Percentiles rank a stretch among this genome's conserved stretches.
These are phyloP conservation scores for Talaromyces sp. DNA, from an alignment of 2,329 filamentous ascomycete genomes.

Conservation along the genomic window DNA sequence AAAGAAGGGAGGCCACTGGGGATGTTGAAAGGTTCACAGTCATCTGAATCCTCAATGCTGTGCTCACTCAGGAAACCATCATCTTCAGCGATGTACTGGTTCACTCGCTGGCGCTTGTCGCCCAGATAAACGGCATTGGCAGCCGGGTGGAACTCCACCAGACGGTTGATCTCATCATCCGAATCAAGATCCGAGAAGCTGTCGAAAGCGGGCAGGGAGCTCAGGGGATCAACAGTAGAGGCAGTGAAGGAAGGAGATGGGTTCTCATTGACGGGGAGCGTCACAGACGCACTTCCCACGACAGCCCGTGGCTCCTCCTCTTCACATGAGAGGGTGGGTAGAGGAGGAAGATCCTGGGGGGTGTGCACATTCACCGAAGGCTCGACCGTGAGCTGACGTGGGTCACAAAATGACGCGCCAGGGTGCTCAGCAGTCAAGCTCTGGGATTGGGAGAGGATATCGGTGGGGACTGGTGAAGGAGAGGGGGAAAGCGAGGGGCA, in stretches of 20 bases:
- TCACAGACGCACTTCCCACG: slow-evolving; percentile 39
- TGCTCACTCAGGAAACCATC: slow-evolving; percentile 76
- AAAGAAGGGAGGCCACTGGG: slow-evolving; percentile 65
- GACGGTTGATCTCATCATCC: slow-evolving; percentile 80
- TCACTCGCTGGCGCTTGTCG: slow-evolving; percentile 72
- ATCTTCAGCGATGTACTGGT: slow-evolving; percentile 72
- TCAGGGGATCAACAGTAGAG: slow-evolving; percentile 52
- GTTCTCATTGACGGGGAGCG: slow-evolving; percentile 41
- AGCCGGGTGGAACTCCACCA: slow-evolving; percentile 68
- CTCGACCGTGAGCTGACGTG: slow-evolving; percentile 79
- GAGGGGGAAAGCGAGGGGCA: slow-evolving; percentile 88
- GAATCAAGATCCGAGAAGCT: slow-evolving; percentile 88
- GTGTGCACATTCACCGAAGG: slow-evolving; percentile 49
- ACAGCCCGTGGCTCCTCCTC: slow-evolving; percentile 43
- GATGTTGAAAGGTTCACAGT: slow-evolving; percentile 65
- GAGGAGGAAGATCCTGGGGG: slow-evolving; percentile 65
- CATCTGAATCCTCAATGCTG: slow-evolving; percentile 75
- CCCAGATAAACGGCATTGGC: slow-evolving; percentile 63
- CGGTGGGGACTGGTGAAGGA: slow-evolving; percentile 71
- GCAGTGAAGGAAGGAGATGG: slow-evolving; percentile 43
- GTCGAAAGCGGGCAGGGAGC: slow-evolving; percentile 74
- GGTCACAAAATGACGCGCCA: slow-evolving; percentile 86
- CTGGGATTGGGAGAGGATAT: slow-evolving; percentile 78
- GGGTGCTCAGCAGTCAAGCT: slow-evolving; percentile 63
- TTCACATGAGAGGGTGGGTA: slow-evolving; percentile 54